Evolutionary conservation across 768 basidiomycete genomes (phyloP).

Genomic region (Leucosporidium creatinivorum): DNA sequence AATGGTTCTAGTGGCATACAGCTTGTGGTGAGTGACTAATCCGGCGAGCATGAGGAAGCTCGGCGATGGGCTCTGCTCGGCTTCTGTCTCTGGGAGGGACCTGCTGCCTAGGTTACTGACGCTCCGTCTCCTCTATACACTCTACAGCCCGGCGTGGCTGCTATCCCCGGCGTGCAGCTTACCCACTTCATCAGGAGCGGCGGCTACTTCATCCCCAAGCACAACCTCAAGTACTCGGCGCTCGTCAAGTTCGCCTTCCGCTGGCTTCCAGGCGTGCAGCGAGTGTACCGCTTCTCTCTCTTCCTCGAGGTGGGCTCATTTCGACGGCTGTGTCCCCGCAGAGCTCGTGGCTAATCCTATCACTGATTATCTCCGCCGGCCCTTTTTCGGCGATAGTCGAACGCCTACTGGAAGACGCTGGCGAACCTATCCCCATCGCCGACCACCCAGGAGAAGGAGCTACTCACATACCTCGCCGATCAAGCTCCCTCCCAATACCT

Average conservation of each 20-base stretch:
- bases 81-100: no score
- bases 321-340: not conserved
- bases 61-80: no score
- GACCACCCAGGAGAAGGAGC: not conserved
- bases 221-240: constrained; percentile 1
- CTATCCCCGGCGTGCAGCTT: constrained; percentile 35
- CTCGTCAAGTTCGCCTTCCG: constrained; percentile 17
- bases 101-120: no score
- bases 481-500: not conserved
- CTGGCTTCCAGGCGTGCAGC: constrained; percentile 21
- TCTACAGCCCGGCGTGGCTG: constrained; percentile 31
- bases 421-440: not conserved
- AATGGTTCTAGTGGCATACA: constrained; percentile 62
- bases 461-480: not conserved
- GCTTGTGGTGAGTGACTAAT: constrained; percentile 20
- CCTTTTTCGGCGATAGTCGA: not conserved
- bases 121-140: no score
- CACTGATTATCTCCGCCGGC: no score
- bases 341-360: no score
- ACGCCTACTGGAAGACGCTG: not conserved
- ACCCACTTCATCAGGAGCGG: constrained; percentile 45
- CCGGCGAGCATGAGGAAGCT: no score
- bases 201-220: constrained; percentile 18
- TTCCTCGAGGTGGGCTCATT: not conserved
- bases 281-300: constrained; percentile 26